A percentile compares a stretch with the other conserved stretches of the same genome.
phyloP scores from a whole-genome alignment of 352 stramenopile genomes.

The Phytophthora litchii region DNA sequence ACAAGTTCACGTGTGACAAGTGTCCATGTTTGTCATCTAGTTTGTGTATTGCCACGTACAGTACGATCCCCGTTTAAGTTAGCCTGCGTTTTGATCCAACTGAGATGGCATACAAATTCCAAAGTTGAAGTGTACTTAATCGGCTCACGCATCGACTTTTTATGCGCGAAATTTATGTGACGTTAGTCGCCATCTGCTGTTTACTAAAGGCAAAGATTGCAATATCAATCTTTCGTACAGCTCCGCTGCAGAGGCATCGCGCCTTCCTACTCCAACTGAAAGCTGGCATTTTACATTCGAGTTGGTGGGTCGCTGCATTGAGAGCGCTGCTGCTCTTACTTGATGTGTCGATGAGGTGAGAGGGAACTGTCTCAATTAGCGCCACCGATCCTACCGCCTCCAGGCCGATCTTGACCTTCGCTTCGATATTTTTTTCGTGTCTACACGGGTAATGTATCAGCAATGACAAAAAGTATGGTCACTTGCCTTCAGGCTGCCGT shows the following conservation, averaged over 20 bases:
- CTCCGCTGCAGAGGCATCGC: too few relatives aligned
- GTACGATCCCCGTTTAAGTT: not conserved
- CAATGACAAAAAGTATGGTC: slow-evolving; percentile 20
- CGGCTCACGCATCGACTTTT: slow-evolving; percentile 8
- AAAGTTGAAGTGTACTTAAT: slow-evolving; percentile 16
- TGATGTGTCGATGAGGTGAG: not conserved
- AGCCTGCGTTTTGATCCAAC: too few relatives aligned
- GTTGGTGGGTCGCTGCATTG: not conserved
- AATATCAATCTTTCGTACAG: not conserved
- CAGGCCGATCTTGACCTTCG: not conserved
- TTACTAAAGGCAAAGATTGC: slow-evolving; percentile 9
- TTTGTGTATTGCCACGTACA: not conserved
- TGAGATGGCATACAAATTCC: not conserved
- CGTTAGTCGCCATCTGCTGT: slow-evolving; percentile 20
- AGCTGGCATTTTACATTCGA: too few relatives aligned
- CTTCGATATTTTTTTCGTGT: slow-evolving; percentile 39
- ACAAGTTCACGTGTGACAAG: too few relatives aligned
- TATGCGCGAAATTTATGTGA: slow-evolving; percentile 17
- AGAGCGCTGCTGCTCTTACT: too few relatives aligned
- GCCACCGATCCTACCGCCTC: slow-evolving; percentile 15
- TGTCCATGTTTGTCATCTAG: too few relatives aligned
- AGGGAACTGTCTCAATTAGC: not conserved
- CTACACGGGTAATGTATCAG: slow-evolving; percentile 18
- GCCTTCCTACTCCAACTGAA: too few relatives aligned
- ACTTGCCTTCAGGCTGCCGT: not conserved